phyloP scores from a whole-genome alignment of 2,329 filamentous ascomycete genomes.

The Trichophyton equinum region DNA sequence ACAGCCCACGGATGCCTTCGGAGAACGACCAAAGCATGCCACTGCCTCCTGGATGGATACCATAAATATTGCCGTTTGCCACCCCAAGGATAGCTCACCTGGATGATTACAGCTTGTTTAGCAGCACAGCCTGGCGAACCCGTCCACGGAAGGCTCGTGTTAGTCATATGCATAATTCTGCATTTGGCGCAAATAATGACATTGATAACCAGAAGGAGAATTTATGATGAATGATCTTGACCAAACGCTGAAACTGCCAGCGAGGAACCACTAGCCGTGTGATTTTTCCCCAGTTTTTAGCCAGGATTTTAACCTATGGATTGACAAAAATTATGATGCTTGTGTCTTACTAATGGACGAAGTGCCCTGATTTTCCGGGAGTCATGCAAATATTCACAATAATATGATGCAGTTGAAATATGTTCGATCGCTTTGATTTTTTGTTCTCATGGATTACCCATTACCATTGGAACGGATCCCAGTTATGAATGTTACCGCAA shows the following conservation, averaged over 20 bases:
- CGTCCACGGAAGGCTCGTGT: conserved; percentile 19
- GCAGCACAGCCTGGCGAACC: conserved; percentile 17
- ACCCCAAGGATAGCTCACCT: conserved; percentile 16
- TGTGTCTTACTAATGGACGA: conserved; percentile 3
- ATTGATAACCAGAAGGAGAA: conserved; percentile 12
- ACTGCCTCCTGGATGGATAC: not conserved
- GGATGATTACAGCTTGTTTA: conserved; percentile 12
- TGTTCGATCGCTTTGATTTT: not conserved
- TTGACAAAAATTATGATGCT: not conserved
- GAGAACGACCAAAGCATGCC: not conserved
- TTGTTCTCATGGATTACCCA: not conserved
- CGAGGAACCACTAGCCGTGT: not conserved
- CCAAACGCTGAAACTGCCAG: conserved; percentile 17
- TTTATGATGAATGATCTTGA: conserved; percentile 8
- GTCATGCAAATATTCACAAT: conserved; percentile 7
- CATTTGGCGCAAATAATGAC: conserved; percentile 15
- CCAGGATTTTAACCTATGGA: not conserved
- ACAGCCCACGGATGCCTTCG: not conserved
- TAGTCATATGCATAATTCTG: conserved; percentile 29
- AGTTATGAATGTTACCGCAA: not conserved
- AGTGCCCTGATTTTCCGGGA: conserved; percentile 5
- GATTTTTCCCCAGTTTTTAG: not conserved
- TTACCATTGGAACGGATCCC: not conserved
- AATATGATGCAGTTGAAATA: conserved; percentile 7
- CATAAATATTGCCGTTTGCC: not conserved